Evolutionary conservation across 1,139 yeast genomes (phyloP), one percentile per base, ranked within the genome.

Genomic region (Yamadazyma epiphylla): DNA sequence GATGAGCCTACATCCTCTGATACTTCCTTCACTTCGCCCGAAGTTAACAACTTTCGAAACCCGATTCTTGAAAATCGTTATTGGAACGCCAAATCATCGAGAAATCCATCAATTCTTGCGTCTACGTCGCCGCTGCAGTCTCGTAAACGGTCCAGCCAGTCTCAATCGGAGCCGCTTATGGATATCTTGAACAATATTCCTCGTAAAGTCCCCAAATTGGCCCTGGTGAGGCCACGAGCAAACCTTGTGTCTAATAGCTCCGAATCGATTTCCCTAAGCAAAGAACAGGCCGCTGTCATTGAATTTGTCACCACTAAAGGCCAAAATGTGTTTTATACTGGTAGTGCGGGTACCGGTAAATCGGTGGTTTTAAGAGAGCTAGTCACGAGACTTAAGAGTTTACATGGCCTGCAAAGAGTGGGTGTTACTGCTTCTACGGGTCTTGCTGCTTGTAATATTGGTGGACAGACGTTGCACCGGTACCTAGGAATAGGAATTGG

Each of bases 391-490:
- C 53, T 62, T 5, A 56, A 64, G 27, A 52, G 63, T 32, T 51
- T 43, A 14, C 53, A 58, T 42, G 75, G 76, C 2, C 47, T 55
- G 3, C 64, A 63, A 8, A 57, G 64, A 1, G 82, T 88, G 3
- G 95, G 91, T 0, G 77, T 88, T 3, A 83, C 95, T 2, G 96
- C 96, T 0, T 84, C 95, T 0, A 87, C 96, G 0, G 97, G 96
- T 1, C 59, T 88, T 43, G 96, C 96, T 0, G 96, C 95, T 0
- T 76, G 85, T 25, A 86, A 83, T 46, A 80, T 88, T 44, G 91
- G 88, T 1, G 96, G 96, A 12, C 73, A 70, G 22, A 88, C 96
- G 0, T 60, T 88, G 22, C 91, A 86, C 51, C 68, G 82, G 41
- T 85, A 80, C 60, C 70, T 89, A 1, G 87, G 91, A 1, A 70